Evolutionary conservation across 1,284 basidiomycete species (phyloP), one percentile per base, ranked within the genome.

Genomic region (Ceratobasidium sp.): DNA sequence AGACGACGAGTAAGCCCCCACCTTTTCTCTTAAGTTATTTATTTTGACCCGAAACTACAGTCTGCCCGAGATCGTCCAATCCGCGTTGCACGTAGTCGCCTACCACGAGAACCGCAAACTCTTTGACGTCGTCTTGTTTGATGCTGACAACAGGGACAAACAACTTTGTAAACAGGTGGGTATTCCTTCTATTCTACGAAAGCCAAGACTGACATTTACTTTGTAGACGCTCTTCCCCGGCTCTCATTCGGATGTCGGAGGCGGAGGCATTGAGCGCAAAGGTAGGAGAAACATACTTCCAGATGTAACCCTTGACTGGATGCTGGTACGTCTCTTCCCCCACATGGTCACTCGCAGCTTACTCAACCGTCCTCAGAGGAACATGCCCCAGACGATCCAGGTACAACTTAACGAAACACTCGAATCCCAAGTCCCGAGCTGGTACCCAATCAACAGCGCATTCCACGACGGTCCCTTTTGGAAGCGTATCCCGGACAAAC

Each of bases 201-300:
- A 17, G 44, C 44, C 15, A 8, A 17, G 44, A 8, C 9, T 40
- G 37, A 40, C 37, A 40, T 40, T 9, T 5, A 40, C 9, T 40
- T 6, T 9, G 9, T 40, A 77, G 76, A 56, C 54, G 9, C 70
- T 64, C 56, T 76, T 78, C 62, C 54, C 76, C 19, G 77, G 77
- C 2, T 19, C 67, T 1, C 77, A 78, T 43, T 37, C 67, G 4
- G 77, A 78, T 44, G 77, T 78, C 17, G 77, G 77, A 17, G 77
- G 77, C 15, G 77, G 71, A 13, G n/a, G 44, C 1, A 8, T 3
- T 6, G 11, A 66, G 5, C 52, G 29, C 4, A 32, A 52, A 1
- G 17, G 22, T 17, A 32, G 9, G 11, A 37, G 32, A 40, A 46
- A 64, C 9, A 11, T 32, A 29, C n/a, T 75, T 19, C 61, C 71